These are phyloP conservation scores for Fusarium sp. DNA, from an alignment of 2,329 filamentous ascomycete species.

Conservation along the genomic window DNA sequence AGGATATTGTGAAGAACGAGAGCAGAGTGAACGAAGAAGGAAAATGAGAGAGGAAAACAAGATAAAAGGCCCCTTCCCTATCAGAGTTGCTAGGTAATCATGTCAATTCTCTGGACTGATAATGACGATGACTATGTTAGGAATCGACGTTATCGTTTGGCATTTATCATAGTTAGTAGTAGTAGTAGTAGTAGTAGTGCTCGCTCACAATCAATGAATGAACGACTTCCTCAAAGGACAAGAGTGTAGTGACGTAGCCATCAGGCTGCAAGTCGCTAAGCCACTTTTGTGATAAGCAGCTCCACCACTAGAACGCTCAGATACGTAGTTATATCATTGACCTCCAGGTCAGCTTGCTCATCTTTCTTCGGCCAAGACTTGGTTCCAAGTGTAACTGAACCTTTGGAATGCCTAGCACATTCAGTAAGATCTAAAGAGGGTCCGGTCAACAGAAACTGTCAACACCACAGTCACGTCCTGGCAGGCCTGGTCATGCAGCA, in stretches of 20 bases:
- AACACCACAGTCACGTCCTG: neutral
- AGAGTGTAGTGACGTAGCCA: conserved; percentile 28
- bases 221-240: neutral
- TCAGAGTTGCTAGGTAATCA: neutral
- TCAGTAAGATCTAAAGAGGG: no score
- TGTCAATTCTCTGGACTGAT: neutral
- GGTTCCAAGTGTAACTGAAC: no score
- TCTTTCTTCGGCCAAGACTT: no score
- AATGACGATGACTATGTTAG: neutral
- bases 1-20: no score
- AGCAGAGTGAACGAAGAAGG: neutral
- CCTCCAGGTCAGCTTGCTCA: neutral
- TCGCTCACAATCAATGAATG: neutral
- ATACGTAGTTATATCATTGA: neutral
- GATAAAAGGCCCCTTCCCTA: neutral
- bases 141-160: neutral
- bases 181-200: no score
- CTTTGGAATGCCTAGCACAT: no score
- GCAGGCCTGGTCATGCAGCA: neutral
- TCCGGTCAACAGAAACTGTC: no score
- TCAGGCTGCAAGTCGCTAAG: conserved; percentile 18
- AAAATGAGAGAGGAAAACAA: neutral
- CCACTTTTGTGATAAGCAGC: conserved; percentile 7
- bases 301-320: conserved; percentile 3
- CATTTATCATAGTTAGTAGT: no score